phyloP scores from a whole-genome alignment of 371 early-diverging fungal species.

The Phascolomyces articulosus region DNA sequence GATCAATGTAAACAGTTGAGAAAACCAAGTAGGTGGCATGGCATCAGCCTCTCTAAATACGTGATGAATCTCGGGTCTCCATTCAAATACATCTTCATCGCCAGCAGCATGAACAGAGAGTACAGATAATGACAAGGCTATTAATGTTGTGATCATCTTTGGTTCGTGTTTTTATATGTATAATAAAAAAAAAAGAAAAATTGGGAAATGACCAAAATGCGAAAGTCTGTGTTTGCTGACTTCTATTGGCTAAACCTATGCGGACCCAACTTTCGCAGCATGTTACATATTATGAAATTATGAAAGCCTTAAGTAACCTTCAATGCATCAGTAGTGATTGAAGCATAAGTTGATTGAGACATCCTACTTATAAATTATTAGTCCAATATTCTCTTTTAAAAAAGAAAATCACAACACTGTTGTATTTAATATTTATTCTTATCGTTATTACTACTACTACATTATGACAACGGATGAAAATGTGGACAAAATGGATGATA shows the following conservation, averaged over 20 bases:
- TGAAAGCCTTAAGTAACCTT: too few species aligned
- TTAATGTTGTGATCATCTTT: background rate
- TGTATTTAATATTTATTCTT: too few species aligned
- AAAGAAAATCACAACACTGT: too few species aligned
- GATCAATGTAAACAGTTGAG: conserved; percentile 56
- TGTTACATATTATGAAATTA: too few species aligned
- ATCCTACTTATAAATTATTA: too few species aligned
- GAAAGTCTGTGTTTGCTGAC: background rate
- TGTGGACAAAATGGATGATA: background rate
- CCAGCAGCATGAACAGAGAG: conserved; percentile 34
- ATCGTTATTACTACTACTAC: too few species aligned
- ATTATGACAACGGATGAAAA: too few species aligned
- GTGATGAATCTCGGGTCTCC: conserved; percentile 71
- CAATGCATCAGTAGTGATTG: too few species aligned
- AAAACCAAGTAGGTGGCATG: conserved; percentile 62
- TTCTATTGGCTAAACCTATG: background rate
- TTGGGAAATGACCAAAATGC: background rate
- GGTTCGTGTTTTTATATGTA: too few species aligned
- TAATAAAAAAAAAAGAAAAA: background rate
- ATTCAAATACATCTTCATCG: conserved; percentile 49
- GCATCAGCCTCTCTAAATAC: conserved; percentile 65
- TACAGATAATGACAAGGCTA: conserved; percentile 6
- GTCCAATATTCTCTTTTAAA: too few species aligned
- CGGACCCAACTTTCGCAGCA: too few species aligned
- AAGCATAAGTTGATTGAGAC: too few species aligned